A percentile compares a stretch with the other conserved stretches of the same genome.
Conservation (phyloP, 2,329 filamentous ascomycete species). For the Arthrinium puccinioides region DNA sequence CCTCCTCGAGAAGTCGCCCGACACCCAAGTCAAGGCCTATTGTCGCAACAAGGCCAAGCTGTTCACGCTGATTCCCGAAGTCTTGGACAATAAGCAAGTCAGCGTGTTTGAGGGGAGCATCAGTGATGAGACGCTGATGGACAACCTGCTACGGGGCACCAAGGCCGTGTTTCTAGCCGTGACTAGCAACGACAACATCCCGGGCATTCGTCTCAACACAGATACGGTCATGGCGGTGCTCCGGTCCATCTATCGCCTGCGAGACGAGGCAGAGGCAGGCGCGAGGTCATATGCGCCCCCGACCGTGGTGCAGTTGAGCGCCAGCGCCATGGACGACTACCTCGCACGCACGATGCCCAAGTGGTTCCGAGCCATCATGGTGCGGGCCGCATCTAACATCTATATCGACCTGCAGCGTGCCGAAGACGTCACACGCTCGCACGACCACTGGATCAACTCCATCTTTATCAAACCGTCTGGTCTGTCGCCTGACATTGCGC, state of each 20-base stretch:
- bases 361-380: slow-evolving; percentile 22
- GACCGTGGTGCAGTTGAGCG: slow-evolving; percentile 35
- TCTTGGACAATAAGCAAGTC: slow-evolving; percentile 21
- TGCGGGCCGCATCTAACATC: slow-evolving; percentile 23
- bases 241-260: not conserved
- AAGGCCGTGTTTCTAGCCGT: slow-evolving; percentile 29
- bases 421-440: slow-evolving; percentile 27
- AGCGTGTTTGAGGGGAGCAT: slow-evolving; percentile 32
- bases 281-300: slow-evolving; percentile 18
- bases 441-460: slow-evolving; percentile 27
- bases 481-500: slow-evolving; percentile 25
- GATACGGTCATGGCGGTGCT: slow-evolving; percentile 27
- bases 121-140: slow-evolving; percentile 27
- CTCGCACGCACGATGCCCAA: slow-evolving; percentile 23
- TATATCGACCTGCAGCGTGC: slow-evolving; percentile 29
- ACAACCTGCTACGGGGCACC: slow-evolving; percentile 23
- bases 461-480: slow-evolving; percentile 36
- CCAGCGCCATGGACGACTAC: slow-evolving; percentile 32
- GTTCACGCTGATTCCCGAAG: slow-evolving; percentile 19
- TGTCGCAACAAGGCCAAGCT: slow-evolving; percentile 34
- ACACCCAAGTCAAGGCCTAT: not conserved
- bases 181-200: slow-evolving; percentile 32
- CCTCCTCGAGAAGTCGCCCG: slow-evolving; percentile 22
- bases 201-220: slow-evolving; percentile 26
- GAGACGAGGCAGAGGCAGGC: slow-evolving; percentile 10